A percentile compares a stretch with the other conserved stretches of the same genome.
Conservation (phyloP, 192 early-diverging fungal genomes). For the Diversispora epigaea region DNA sequence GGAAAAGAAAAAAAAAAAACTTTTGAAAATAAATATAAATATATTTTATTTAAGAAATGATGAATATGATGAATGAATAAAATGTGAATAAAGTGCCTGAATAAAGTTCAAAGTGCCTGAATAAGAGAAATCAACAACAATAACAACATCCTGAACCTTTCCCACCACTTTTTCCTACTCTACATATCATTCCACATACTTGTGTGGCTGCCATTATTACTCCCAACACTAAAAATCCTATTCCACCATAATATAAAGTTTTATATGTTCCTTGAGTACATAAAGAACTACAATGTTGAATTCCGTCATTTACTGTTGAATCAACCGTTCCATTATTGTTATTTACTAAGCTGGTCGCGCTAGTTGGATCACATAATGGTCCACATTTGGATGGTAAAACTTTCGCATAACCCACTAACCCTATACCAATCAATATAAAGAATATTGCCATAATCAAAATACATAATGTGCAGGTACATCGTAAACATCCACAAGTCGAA, state of each 20-base stretch:
- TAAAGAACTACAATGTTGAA: not conserved
- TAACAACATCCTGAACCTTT: constrained; percentile 25
- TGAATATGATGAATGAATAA: too few species aligned
- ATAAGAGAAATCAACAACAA: constrained; percentile 9
- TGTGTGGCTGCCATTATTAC: not conserved
- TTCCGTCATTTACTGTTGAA: not conserved
- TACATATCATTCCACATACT: constrained; percentile 12
- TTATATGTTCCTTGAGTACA: constrained; percentile 6
- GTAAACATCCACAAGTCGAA: constrained; percentile 21
- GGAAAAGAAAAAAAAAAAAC: too few species aligned
- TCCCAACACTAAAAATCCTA: not conserved
- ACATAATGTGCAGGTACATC: constrained; percentile 18
- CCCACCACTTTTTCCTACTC: constrained; percentile 21
- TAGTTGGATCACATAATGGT: constrained; percentile 1
- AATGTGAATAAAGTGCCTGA: too few species aligned
- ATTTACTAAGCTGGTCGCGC: too few species aligned
- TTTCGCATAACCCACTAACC: not conserved
- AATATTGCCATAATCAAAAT: not conserved
- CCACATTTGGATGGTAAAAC: constrained; percentile 20
- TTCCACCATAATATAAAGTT: constrained; percentile 13
- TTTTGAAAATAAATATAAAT: too few species aligned
- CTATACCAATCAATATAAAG: constrained; percentile 4
- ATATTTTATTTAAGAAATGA: too few species aligned
- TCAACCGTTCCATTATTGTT: not conserved
- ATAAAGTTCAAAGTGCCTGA: too few species aligned